Evolutionary conservation across 2,329 filamentous ascomycete species (phyloP).

Genomic region (Claviceps sp.): DNA sequence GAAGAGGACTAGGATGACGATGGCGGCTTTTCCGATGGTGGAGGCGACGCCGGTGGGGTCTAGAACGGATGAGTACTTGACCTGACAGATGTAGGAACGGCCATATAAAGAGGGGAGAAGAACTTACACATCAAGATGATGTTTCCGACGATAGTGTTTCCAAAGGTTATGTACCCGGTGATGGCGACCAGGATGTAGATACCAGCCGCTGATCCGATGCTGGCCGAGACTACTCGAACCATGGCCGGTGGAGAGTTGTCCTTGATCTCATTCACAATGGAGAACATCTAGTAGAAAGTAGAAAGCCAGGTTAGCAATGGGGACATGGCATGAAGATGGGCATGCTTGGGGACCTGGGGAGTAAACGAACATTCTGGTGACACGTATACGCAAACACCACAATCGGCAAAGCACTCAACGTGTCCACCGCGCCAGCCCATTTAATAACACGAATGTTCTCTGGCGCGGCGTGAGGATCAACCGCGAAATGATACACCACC

Average conservation of each 20-base stretch:
- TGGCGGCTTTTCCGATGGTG: conserved; percentile 87
- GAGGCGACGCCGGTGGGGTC: conserved; percentile 48
- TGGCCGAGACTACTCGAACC: conserved; percentile 64
- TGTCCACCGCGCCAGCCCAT: conserved; percentile 67
- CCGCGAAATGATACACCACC: conserved; percentile 83
- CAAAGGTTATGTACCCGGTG: conserved; percentile 92
- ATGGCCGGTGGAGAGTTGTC: conserved; percentile 66
- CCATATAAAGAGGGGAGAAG: no score
- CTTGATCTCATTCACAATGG: conserved; percentile 86
- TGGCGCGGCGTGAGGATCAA: conserved; percentile 61
- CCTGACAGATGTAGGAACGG: no score
- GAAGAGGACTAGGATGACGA: conserved; percentile 91
- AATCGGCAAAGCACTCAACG: conserved; percentile 78
- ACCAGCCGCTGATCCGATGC: conserved; percentile 75
- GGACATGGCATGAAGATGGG: background rate
- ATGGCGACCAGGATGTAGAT: conserved; percentile 88
- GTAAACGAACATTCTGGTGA: conserved; percentile 70
- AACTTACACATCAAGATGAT: conserved; percentile 82
- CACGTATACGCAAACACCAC: conserved; percentile 99
- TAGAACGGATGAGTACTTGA: conserved; percentile 12
- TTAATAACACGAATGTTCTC: conserved; percentile 62
- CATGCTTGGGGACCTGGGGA: background rate
- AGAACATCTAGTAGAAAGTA: conserved; percentile 70
- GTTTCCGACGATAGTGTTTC: conserved; percentile 77
- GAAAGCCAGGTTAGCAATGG: no score